Base-by-base conservation (phyloP, 805 yeast genomes). In the Millerago galiae region DNA sequence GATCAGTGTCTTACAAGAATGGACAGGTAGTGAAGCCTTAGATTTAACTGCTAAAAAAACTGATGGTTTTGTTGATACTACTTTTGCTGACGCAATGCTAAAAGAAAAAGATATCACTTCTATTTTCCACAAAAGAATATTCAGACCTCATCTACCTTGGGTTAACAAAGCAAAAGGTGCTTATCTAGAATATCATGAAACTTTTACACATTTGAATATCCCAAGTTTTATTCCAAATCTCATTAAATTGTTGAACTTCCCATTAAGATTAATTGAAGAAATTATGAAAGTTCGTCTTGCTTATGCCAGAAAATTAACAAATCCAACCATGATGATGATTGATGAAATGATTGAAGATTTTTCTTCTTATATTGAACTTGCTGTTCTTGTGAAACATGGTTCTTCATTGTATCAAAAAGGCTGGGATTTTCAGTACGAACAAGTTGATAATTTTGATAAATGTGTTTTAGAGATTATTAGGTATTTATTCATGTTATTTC, bases 321-420 rank as follows among this genome's bases (percentile, higher is more conserved):
- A 83, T 53, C 96, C 96, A 2, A 89, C 97, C 0, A 77, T 90
- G 79, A 84, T 88, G 89, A 86, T 88, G 81, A 86, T 93, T 52
- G 99, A 93, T 61, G 96, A 91, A 63, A 83, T 88, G 74, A 75
- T 91, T 47, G 89, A 79, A 36, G 95, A 88, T 59, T 83, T 91
- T 58, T 81, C 81, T 51, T 73, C 81, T 2, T 88, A 87, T 58
- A 75, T 91, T 43, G 73, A 76, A 37, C 67, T 89, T 28, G 90
- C 95, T 0, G 70, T 87, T 14, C 83, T 79, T 49, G 76, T 89
- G 39, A 81, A 88, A 57, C 77, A 75, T 44, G 78, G 87, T 0
- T 74, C 83, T 37, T 63, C 71, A 24, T 81, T 75, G 37, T 82
- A 79, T 52, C 71, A 77, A 50, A 59, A 61, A 4, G 74, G 75